Conservation (phyloP, 2,329 filamentous ascomycete species). For the Ustulina deusta region DNA sequence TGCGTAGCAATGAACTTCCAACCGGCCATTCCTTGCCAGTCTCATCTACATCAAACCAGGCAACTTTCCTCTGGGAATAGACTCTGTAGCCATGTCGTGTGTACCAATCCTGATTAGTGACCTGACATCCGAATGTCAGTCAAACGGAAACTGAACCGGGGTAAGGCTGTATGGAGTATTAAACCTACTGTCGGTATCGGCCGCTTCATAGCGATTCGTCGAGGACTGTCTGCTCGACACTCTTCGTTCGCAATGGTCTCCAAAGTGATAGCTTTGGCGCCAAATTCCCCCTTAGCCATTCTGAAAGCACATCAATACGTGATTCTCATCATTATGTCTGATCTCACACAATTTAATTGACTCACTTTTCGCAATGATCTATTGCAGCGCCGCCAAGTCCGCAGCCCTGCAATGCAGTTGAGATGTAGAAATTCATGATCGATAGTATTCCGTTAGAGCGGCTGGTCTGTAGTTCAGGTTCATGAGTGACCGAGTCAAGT, state of each 20-base stretch:
- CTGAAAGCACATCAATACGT: slow-evolving; percentile 19
- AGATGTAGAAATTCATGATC: slow-evolving; percentile 47
- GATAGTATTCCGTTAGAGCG: slow-evolving; percentile 42
- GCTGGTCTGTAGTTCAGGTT: slow-evolving; percentile 37
- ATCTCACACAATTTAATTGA: neutral
- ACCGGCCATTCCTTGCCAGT: slow-evolving; percentile 42
- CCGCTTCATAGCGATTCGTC: slow-evolving; percentile 40
- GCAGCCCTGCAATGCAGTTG: slow-evolving; percentile 40
- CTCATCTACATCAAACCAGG: slow-evolving; percentile 43
- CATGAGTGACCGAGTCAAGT: slow-evolving; percentile 42
- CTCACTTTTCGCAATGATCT: slow-evolving; percentile 41
- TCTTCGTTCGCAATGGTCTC: slow-evolving; percentile 44
- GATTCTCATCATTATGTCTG: neutral
- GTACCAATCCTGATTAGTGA: slow-evolving; percentile 48
- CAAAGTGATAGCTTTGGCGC: slow-evolving; percentile 43
- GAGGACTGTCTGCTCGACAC: slow-evolving; percentile 36
- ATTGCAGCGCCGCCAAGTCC: slow-evolving; percentile 45
- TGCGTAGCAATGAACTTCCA: slow-evolving; percentile 35
- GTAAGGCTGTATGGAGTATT: neutral
- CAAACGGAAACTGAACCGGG: neutral
- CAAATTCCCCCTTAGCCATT: slow-evolving; percentile 43
- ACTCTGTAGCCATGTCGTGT: slow-evolving; percentile 42
- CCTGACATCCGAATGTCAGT: slow-evolving; percentile 30
- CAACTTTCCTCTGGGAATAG: slow-evolving; percentile 35
- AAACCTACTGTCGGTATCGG: slow-evolving; percentile 37